These are phyloP conservation scores for Exophiala aquamarina DNA, from an alignment of 2,329 filamentous ascomycete genomes.

Conservation along the genomic window DNA sequence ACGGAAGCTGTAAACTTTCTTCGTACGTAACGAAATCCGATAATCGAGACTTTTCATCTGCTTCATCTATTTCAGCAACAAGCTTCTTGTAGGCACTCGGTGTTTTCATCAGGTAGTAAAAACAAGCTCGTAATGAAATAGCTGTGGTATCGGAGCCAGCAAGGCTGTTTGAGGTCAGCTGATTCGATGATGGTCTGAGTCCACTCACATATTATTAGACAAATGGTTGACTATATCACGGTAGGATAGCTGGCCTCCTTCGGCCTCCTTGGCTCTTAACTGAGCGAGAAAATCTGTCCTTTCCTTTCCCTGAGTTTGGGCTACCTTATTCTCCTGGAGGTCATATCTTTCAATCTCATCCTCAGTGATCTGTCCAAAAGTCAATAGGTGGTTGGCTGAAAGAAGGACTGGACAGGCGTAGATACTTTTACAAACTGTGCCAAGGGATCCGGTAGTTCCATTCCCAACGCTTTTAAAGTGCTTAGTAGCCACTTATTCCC, in stretches of 20 bases:
- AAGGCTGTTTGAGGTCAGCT: slow-evolving; percentile 36
- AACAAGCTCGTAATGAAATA: slow-evolving; percentile 14
- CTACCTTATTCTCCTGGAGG: slow-evolving; percentile 1
- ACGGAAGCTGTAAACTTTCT: slow-evolving; percentile 28
- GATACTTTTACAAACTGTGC: slow-evolving; percentile 10
- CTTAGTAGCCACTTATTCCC: slow-evolving; percentile 5
- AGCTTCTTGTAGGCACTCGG: slow-evolving; percentile 38
- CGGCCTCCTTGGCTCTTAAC: slow-evolving; percentile 14
- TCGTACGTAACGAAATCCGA: slow-evolving; percentile 12
- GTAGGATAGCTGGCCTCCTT: slow-evolving; percentile 8
- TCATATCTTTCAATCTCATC: slow-evolving; percentile 17
- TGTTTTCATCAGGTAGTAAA: slow-evolving; percentile 50
- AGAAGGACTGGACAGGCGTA: too few species aligned
- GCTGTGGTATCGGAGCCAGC: slow-evolving; percentile 21
- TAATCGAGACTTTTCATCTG: slow-evolving; percentile 20
- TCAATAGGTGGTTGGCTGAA: too few species aligned
- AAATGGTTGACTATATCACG: slow-evolving; percentile 20
- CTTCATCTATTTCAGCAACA: slow-evolving; percentile 46
- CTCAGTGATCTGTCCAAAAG: slow-evolving; percentile 10
- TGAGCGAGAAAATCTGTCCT: slow-evolving; percentile 18
- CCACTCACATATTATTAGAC: slow-evolving; percentile 15
- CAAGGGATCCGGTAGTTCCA: slow-evolving; percentile 8
- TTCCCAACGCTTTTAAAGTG: slow-evolving; percentile 2
- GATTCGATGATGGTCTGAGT: not conserved
- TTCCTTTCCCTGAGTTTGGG: not conserved